Evolutionary conservation across 1,284 basidiomycete genomes (phyloP).

Genomic region (Rhodofomes roseus): DNA sequence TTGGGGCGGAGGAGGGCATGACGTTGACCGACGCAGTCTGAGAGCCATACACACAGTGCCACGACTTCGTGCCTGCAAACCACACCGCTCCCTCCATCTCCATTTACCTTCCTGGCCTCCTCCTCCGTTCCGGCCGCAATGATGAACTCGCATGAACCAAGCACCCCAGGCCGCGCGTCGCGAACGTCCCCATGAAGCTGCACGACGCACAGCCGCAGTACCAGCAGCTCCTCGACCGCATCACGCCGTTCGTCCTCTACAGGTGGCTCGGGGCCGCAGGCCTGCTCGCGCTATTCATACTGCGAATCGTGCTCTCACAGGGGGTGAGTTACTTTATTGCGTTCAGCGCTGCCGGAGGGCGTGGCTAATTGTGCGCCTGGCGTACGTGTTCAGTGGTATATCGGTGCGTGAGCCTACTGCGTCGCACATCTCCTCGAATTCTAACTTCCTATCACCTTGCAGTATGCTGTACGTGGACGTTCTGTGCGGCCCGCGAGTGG

Average conservation of each 20-base stretch:
- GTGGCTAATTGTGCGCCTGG: background rate
- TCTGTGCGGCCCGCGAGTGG: background rate
- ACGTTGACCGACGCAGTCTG: no score
- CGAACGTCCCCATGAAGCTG: conserved; percentile 46
- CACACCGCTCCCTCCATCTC: no score
- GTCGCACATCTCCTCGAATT: no score
- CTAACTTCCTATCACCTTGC: no score
- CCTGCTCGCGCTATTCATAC: conserved; percentile 75
- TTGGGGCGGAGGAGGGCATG: no score
- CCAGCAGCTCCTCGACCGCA: conserved; percentile 84
- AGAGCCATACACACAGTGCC: no score
- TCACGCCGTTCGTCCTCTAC: conserved; percentile 86
- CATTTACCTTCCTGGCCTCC: no score
- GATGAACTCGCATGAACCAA: conserved; percentile 36
- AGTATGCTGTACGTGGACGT: conserved; percentile 63
- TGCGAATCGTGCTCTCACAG: conserved; percentile 87
- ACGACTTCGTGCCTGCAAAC: no score
- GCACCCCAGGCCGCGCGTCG: conserved; percentile 24
- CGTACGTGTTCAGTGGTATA: conserved; percentile 74
- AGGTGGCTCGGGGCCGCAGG: conserved; percentile 85
- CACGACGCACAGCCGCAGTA: conserved; percentile 61
- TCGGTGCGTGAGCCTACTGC: conserved; percentile 71
- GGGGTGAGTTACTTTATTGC: conserved; percentile 59
- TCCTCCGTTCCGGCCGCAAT: no score
- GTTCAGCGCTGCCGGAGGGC: background rate